Percentiles rank a stretch among this genome's conserved stretches.
phyloP scores from a whole-genome alignment of 2,329 filamentous ascomycete species.

The Zymoseptoria passerinii region DNA sequence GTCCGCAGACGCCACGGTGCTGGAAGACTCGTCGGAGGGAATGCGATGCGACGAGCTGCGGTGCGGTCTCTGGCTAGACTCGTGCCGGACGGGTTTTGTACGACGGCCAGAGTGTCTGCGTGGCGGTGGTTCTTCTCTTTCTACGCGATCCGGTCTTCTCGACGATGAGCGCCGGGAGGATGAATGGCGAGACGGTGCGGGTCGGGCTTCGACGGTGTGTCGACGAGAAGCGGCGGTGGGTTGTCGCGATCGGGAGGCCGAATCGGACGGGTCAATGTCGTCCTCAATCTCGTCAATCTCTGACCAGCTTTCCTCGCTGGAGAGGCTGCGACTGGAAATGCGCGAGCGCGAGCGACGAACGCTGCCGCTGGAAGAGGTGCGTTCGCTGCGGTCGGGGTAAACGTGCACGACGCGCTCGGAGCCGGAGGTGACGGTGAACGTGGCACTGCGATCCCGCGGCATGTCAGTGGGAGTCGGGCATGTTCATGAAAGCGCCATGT shows the following conservation, averaged over 20 bases:
- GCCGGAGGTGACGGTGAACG: slow-evolving; percentile 17
- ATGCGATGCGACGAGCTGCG: slow-evolving; percentile 21
- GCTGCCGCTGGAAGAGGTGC: slow-evolving; percentile 25
- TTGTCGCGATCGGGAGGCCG: slow-evolving; percentile 37
- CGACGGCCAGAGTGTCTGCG: slow-evolving; percentile 20
- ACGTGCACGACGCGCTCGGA: slow-evolving; percentile 21
- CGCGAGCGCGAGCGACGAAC: slow-evolving; percentile 26
- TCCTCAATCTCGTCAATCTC: slow-evolving; percentile 28
- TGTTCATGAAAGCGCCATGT: neutral
- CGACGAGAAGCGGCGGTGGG: slow-evolving; percentile 22
- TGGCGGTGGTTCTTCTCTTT: slow-evolving; percentile 15
- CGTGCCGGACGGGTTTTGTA: slow-evolving; percentile 14
- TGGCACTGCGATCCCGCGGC: slow-evolving; percentile 18
- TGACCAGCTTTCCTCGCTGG: slow-evolving; percentile 25
- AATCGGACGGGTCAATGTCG: slow-evolving; percentile 44
- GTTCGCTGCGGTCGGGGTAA: slow-evolving; percentile 14
- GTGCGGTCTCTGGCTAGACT: slow-evolving; percentile 19
- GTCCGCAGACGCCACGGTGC: slow-evolving; percentile 36
- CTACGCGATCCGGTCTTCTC: slow-evolving; percentile 13
- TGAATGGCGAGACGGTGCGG: slow-evolving; percentile 30
- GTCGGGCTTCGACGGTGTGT: slow-evolving; percentile 28
- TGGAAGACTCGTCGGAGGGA: slow-evolving; percentile 31
- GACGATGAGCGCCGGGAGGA: slow-evolving; percentile 27
- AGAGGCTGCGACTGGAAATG: slow-evolving; percentile 19
- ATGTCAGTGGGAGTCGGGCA: neutral